These are phyloP conservation scores for Psilocybe sp. DNA, from an alignment of 768 basidiomycete species.

Conservation along the genomic window DNA sequence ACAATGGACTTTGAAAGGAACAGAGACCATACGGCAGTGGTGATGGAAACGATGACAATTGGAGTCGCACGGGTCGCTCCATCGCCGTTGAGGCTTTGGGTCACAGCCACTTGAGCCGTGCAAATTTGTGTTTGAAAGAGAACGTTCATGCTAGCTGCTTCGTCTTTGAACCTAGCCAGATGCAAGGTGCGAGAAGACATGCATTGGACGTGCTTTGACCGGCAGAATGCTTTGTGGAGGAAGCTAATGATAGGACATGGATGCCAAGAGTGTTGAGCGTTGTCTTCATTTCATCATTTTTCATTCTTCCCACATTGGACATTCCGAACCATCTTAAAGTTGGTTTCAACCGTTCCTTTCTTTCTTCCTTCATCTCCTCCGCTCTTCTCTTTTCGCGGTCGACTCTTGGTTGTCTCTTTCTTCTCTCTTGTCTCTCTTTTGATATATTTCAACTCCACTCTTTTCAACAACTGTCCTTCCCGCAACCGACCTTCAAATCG, in stretches of 20 bases:
- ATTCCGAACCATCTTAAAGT: neutral
- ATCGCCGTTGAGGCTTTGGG: neutral
- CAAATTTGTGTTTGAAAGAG: no score
- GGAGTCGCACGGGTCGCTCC: neutral
- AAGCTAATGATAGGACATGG: neutral
- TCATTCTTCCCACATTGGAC: conserved; percentile 2
- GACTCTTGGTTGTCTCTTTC: conserved; percentile 3
- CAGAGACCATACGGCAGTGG: no score
- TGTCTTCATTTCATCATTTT: conserved; percentile 1
- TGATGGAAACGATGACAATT: no score
- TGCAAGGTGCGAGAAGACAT: no score
- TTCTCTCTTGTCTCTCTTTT: conserved; percentile 10
- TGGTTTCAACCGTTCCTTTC: neutral
- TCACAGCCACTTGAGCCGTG: no score
- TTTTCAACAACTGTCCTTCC: conserved; percentile 9
- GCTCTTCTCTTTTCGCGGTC: conserved; percentile 3
- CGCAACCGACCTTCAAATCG: conserved; percentile 7
- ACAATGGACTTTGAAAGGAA: no score
- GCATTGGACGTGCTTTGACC: no score
- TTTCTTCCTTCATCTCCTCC: conserved; percentile 1
- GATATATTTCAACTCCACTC: conserved; percentile 1
- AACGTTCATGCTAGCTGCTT: no score
- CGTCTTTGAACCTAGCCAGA: no score
- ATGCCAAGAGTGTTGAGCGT: neutral
- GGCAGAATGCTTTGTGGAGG: no score